A percentile compares a stretch with the other conserved stretches of the same genome.
Conservation (phyloP, 208 protist species). For the Herpetomonas muscarum region DNA sequence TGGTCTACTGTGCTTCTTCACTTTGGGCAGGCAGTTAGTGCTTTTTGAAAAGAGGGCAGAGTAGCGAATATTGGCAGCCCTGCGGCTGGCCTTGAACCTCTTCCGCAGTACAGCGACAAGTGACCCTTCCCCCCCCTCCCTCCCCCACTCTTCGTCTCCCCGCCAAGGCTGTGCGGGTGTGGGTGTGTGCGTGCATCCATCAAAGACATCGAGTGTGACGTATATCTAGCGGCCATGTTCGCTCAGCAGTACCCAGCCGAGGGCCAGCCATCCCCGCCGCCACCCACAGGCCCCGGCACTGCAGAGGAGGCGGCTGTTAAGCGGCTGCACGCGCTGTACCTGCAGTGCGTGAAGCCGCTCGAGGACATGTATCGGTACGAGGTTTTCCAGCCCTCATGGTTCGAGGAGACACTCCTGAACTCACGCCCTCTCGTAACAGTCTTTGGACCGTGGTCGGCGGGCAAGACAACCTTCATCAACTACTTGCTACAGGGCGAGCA, state of each 20-base stretch:
- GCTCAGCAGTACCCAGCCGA: too few species aligned
- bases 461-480: constrained; percentile 84
- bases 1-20: too few species aligned
- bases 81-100: too few species aligned
- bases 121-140: not conserved
- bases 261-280: too few species aligned
- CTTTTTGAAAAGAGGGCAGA: too few species aligned
- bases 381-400: constrained; percentile 47
- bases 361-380: constrained; percentile 74
- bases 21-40: too few species aligned
- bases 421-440: constrained; percentile 62
- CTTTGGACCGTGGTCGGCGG: constrained; percentile 75
- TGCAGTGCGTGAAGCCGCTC: constrained; percentile 47
- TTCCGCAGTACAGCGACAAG: too few species aligned
- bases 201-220: too few species aligned
- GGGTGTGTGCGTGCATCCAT: constrained; percentile 4
- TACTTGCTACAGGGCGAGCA: constrained; percentile 68
- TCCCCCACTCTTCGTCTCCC: not conserved
- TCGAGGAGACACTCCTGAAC: constrained; percentile 61
- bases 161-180: not conserved
- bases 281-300: too few species aligned
- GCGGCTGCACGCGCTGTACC: constrained; percentile 52
- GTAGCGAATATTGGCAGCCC: too few species aligned
- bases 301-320: too few species aligned
- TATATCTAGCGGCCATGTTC: too few species aligned